A percentile compares a stretch with the other conserved stretches of the same genome.
These are phyloP conservation scores for Scutellaria barbata DNA, from an alignment of 257 asterid species.

Conservation along the genomic window DNA sequence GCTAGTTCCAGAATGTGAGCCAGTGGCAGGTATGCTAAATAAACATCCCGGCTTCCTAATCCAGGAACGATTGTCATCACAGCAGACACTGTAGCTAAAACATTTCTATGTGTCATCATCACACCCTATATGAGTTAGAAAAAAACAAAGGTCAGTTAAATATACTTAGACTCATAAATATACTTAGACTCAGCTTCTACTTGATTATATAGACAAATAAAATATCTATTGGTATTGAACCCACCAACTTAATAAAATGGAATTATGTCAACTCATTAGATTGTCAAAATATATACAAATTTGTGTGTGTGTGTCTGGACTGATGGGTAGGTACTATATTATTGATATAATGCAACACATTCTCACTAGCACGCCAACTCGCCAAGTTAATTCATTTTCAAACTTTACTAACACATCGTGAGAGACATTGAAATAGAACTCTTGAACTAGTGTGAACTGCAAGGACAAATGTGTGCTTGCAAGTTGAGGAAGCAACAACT, in stretches of 20 bases:
- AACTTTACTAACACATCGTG: neutral
- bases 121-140: conserved; percentile 68
- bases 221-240: neutral
- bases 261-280: neutral
- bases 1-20: conserved; percentile 98
- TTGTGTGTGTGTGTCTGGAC: neutral
- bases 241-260: conserved; percentile 25
- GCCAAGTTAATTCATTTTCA: neutral
- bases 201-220: conserved; percentile 2
- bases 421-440: neutral
- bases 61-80: conserved; percentile 89
- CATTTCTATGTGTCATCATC: conserved; percentile 95
- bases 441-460: neutral
- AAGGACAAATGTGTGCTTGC: conserved; percentile 1
- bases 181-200: neutral
- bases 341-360: neutral
- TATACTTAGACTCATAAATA: conserved; percentile 8
- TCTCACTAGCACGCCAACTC: neutral
- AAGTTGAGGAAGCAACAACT: neutral
- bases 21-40: conserved; percentile 91
- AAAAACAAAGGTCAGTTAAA: conserved; percentile 13
- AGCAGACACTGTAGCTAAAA: conserved; percentile 91
- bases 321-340: neutral
- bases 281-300: neutral
- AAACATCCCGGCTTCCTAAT: conserved; percentile 75